These are phyloP conservation scores for Teunomyces atbi DNA, from an alignment of 805 yeast species.

Conservation along the genomic window DNA sequence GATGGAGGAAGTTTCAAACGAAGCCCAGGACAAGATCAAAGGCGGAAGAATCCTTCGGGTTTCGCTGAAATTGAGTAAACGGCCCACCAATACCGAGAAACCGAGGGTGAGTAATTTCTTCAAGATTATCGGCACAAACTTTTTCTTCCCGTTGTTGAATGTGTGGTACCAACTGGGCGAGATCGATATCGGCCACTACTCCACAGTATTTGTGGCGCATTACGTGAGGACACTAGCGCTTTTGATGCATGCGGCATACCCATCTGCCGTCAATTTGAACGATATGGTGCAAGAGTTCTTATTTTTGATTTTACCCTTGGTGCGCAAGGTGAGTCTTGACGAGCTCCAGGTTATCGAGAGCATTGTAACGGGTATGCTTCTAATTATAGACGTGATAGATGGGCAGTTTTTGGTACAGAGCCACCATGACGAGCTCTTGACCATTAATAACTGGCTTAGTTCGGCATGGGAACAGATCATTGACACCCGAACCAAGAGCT, in stretches of 20 bases:
- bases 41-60: constrained; percentile 45
- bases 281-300: constrained; percentile 61
- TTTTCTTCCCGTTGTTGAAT: constrained; percentile 55
- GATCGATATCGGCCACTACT: constrained; percentile 50
- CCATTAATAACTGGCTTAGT: constrained; percentile 27
- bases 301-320: constrained; percentile 26
- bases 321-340: constrained; percentile 19
- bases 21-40: constrained; percentile 29
- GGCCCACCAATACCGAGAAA: constrained; percentile 6
- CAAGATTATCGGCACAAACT: constrained; percentile 37
- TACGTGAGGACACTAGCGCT: constrained; percentile 57
- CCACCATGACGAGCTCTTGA: constrained; percentile 19
- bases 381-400: constrained; percentile 35
- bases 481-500: constrained; percentile 35
- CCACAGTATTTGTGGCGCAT: constrained; percentile 55
- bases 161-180: constrained; percentile 49
- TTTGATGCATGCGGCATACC: constrained; percentile 58
- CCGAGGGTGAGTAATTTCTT: constrained; percentile 31
- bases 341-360: constrained; percentile 38
- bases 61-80: constrained; percentile 32
- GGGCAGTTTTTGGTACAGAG: constrained; percentile 21
- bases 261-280: constrained; percentile 45
- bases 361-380: constrained; percentile 34
- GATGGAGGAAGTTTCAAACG: constrained; percentile 28
- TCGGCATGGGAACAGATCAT: constrained; percentile 35